A percentile compares a stretch with the other conserved stretches of the same genome.
phyloP scores from a whole-genome alignment of 2,329 filamentous ascomycete species.

The Chrysoporthe austroafricana region DNA sequence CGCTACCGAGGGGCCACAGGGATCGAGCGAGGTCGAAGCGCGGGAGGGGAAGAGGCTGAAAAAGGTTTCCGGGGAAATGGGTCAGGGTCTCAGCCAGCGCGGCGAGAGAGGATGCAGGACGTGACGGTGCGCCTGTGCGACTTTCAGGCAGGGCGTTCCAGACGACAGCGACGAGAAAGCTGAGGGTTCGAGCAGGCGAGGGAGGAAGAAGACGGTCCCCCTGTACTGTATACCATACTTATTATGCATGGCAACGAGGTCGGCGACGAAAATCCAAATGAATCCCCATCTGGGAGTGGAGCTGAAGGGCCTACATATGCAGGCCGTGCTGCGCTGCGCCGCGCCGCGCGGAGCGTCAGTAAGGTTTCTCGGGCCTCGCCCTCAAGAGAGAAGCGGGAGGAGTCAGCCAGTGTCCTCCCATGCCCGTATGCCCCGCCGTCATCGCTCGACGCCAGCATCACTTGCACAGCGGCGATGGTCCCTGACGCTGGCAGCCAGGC shows the following conservation, averaged over 20 bases:
- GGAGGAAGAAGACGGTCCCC: not conserved
- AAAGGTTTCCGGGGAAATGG: not conserved
- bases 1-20: not conserved
- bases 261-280: slow-evolving; percentile 7
- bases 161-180: not conserved
- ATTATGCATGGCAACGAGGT: slow-evolving; percentile 4
- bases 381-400: not conserved
- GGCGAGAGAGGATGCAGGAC: too few species aligned
- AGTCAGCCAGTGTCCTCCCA: not conserved
- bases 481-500: not conserved
- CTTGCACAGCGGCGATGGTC: not conserved
- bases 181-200: not conserved
- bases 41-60: not conserved
- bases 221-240: too few species aligned
- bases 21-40: not conserved
- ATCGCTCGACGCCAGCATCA: not conserved
- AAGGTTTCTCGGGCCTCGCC: slow-evolving; percentile 4
- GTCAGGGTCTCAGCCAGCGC: not conserved
- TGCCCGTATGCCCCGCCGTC: not conserved
- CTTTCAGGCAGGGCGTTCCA: not conserved
- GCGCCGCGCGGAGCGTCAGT: too few species aligned
- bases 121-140: too few species aligned
- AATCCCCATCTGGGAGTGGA: slow-evolving; percentile 14
- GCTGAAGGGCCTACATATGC: not conserved
- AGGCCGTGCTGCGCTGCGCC: slow-evolving; percentile 2